These are phyloP conservation scores for Diaporthe aspalathi DNA, from an alignment of 2,329 filamentous ascomycete species.

Conservation along the genomic window DNA sequence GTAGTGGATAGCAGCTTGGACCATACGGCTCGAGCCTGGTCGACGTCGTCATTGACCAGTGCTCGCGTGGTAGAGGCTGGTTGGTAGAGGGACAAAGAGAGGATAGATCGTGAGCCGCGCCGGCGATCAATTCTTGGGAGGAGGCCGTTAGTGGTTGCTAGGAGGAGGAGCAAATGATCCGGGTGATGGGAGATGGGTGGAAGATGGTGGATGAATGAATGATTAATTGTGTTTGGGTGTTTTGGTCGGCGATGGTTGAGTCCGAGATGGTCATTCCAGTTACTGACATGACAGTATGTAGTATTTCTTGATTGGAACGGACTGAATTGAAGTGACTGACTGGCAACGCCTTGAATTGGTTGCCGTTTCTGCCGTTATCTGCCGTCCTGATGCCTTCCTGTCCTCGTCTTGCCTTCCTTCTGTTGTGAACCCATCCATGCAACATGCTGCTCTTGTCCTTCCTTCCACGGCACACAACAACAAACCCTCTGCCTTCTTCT, in stretches of 20 bases:
- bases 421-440: background rate
- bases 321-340: too few species aligned
- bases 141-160: background rate
- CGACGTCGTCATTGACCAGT: background rate
- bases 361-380: background rate
- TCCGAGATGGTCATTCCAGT: background rate
- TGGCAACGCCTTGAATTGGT: too few species aligned
- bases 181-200: too few species aligned
- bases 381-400: background rate
- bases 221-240: background rate
- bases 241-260: background rate
- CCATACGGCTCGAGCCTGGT: background rate
- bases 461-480: too few species aligned
- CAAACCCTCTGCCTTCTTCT: too few species aligned
- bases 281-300: too few species aligned
- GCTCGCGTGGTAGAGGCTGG: too few species aligned
- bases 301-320: too few species aligned
- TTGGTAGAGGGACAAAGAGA: background rate
- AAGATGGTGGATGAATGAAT: background rate
- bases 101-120: background rate
- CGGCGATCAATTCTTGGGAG: slow-evolving; percentile 18
- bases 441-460: too few species aligned
- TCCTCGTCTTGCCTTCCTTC: background rate
- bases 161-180: background rate
- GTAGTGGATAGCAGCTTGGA: background rate